Evolutionary conservation across 306 rosid species (phyloP).

Genomic region (Carpinus fangiana): DNA sequence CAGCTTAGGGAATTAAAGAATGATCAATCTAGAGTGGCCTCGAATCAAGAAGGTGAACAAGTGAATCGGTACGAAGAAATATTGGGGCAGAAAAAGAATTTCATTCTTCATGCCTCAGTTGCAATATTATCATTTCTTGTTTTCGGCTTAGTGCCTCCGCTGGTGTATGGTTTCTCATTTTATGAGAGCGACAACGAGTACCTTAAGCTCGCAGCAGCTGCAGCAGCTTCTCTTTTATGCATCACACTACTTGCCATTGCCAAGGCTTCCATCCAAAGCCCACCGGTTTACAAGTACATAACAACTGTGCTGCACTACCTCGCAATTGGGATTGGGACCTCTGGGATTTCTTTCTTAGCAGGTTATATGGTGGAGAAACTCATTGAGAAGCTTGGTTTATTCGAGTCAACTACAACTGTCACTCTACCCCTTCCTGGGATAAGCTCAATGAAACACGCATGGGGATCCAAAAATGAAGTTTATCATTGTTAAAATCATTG

Average conservation of each 20-base stretch:
- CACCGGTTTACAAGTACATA: conserved; percentile 40
- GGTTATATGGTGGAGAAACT: conserved; percentile 50
- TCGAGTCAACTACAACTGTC: conserved; percentile 30
- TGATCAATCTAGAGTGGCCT: conserved; percentile 33
- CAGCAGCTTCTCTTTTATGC: conserved; percentile 65
- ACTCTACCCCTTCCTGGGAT: conserved; percentile 30
- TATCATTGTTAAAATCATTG: background rate
- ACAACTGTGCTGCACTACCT: conserved; percentile 48
- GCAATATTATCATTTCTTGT: conserved; percentile 60
- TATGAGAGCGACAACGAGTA: conserved; percentile 49
- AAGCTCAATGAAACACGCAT: conserved; percentile 19
- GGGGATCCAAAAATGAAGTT: conserved; percentile 3
- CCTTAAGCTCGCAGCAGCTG: conserved; percentile 71
- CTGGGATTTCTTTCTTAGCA: conserved; percentile 56
- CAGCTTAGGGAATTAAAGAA: conserved; percentile 64
- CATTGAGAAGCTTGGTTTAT: conserved; percentile 53
- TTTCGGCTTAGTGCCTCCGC: conserved; percentile 70
- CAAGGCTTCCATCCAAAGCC: conserved; percentile 51
- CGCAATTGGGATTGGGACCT: conserved; percentile 47
- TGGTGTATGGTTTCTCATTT: conserved; percentile 73
- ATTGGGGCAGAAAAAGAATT: conserved; percentile 54
- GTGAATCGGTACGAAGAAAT: conserved; percentile 44
- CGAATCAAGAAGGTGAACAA: conserved; percentile 6
- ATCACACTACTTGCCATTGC: conserved; percentile 60
- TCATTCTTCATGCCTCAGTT: conserved; percentile 53